Conservation (phyloP, 2,329 filamentous ascomycete species). For the Plenodomus tracheiphilus region DNA sequence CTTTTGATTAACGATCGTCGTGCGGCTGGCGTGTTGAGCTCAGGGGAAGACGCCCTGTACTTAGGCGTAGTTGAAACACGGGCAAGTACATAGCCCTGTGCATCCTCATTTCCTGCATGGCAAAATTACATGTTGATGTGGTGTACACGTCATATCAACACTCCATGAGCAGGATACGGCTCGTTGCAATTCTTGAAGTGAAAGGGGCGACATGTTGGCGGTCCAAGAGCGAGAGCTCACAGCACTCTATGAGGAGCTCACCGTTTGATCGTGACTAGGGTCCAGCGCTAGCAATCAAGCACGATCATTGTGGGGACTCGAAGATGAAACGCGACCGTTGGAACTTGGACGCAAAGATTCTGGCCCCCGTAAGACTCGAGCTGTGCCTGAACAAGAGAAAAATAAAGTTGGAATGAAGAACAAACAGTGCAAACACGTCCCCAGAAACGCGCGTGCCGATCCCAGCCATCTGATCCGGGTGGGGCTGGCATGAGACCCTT, state of each 20-base stretch:
- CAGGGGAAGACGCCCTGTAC: constrained; percentile 21
- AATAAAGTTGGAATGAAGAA: background rate
- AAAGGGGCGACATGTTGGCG: too few species aligned
- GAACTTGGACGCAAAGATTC: background rate
- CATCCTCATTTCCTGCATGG: constrained; percentile 19
- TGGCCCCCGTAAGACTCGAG: background rate
- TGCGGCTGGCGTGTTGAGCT: constrained; percentile 16
- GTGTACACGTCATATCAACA: background rate
- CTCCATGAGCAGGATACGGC: background rate
- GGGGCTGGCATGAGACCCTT: constrained; percentile 19
- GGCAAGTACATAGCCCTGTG: constrained; percentile 12
- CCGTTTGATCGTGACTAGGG: too few species aligned
- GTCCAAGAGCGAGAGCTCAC: too few species aligned
- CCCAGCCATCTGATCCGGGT: constrained; percentile 10
- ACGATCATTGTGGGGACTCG: background rate
- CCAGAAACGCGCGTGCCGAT: background rate
- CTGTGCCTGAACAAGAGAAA: too few species aligned
- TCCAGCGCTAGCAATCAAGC: background rate
- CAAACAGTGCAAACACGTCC: background rate
- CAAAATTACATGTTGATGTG: background rate
- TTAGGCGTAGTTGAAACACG: constrained; percentile 26
- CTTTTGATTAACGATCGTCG: constrained; percentile 8
- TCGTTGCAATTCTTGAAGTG: background rate
- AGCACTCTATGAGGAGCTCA: too few species aligned
- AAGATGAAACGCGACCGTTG: background rate